These are phyloP conservation scores for Mallotus japonicus DNA, from an alignment of 441 rosid species.

Conservation along the genomic window DNA sequence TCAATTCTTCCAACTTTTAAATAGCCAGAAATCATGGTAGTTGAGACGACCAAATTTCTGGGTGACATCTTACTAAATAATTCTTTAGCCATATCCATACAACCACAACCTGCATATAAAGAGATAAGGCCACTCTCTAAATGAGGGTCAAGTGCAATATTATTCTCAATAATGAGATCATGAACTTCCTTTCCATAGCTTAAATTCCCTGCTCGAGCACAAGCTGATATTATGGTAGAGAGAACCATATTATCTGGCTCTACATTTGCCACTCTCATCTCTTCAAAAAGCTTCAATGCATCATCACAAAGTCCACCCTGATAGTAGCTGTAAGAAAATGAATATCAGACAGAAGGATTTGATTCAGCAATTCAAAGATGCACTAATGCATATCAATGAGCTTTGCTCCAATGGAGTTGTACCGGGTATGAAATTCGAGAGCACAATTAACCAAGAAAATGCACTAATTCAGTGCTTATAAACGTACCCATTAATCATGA, in stretches of 20 bases:
- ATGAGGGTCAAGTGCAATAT: slow-evolving; percentile 36
- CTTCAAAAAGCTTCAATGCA: slow-evolving; percentile 58
- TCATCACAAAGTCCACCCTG: slow-evolving; percentile 42
- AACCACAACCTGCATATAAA: slow-evolving; percentile 65
- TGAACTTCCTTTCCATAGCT: slow-evolving; percentile 45
- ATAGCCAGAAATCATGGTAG: slow-evolving; percentile 58
- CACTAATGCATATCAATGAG: neutral
- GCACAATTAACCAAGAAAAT: neutral
- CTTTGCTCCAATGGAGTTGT: no score
- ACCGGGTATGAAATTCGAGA: no score
- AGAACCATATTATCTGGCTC: slow-evolving; percentile 54
- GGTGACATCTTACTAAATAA: slow-evolving; percentile 46
- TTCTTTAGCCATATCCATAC: slow-evolving; percentile 39
- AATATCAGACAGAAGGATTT: slow-evolving; percentile 3
- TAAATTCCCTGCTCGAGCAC: slow-evolving; percentile 43
- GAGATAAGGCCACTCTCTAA: slow-evolving; percentile 55
- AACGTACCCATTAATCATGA: slow-evolving; percentile 57
- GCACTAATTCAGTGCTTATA: neutral
- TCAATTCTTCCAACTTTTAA: slow-evolving; percentile 34
- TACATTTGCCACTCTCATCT: slow-evolving; percentile 45
- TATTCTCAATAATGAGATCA: slow-evolving; percentile 41
- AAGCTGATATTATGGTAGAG: slow-evolving; percentile 51
- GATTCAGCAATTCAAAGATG: neutral
- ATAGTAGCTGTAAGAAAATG: slow-evolving; percentile 40
- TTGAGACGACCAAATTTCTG: slow-evolving; percentile 57